phyloP scores from a whole-genome alignment of 495 filamentous ascomycete genomes.

The Penicillium arizonense region DNA sequence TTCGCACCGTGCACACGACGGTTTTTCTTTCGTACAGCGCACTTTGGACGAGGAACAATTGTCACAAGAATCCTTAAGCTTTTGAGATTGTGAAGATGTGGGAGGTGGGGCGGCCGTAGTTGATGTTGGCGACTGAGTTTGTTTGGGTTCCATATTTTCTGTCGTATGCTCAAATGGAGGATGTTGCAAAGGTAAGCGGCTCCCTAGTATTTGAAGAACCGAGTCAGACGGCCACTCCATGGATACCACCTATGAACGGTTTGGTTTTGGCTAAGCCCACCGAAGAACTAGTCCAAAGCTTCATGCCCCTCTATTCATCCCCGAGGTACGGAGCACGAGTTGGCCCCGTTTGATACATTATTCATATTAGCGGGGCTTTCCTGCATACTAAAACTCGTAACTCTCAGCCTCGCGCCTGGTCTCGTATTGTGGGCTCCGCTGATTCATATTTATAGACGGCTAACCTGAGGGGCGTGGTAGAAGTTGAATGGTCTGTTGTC shows the following conservation, averaged over 20 bases:
- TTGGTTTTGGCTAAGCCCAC: not conserved
- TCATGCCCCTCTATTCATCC: not conserved
- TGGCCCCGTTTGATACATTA: not conserved
- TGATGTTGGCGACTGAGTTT: not conserved
- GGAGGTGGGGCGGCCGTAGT: not conserved
- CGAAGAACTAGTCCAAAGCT: not conserved
- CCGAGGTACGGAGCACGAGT: not conserved
- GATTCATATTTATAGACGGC: not conserved
- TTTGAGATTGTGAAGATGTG: constrained; percentile 8
- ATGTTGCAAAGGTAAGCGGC: not conserved
- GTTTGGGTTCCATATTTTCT: not conserved
- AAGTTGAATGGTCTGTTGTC: not conserved
- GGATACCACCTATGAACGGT: not conserved
- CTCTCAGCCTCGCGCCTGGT: not conserved
- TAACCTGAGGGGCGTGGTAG: not conserved
- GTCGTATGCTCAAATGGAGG: not conserved
- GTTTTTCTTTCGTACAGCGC: constrained; percentile 37
- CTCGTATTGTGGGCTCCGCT: not conserved
- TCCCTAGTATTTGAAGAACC: not conserved
- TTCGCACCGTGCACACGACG: constrained; percentile 34
- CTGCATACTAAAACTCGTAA: not conserved
- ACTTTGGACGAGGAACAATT: constrained; percentile 38
- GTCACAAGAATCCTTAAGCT: constrained; percentile 39
- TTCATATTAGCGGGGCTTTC: not conserved
- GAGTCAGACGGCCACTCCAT: not conserved